Evolutionary conservation across 257 asterid species (phyloP).

Genomic region (Apocynum venetum): DNA sequence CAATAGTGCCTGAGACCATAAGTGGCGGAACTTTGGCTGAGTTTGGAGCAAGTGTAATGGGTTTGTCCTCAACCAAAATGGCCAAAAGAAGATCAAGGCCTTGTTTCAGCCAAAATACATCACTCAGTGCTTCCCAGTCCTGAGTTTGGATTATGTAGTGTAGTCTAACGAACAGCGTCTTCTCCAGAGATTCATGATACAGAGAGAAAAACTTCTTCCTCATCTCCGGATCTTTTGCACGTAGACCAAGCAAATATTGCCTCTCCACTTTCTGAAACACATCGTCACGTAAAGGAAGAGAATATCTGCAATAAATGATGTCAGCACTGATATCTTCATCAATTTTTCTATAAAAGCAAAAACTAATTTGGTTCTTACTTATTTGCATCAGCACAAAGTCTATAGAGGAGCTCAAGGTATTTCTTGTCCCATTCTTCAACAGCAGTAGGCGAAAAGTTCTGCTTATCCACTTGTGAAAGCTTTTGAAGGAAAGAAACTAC

Average conservation of each 20-base stretch:
- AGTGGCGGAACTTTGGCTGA: conserved; percentile 90
- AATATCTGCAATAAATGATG: conserved; percentile 60
- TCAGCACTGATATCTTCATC: conserved; percentile 14
- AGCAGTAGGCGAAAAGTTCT: conserved; percentile 53
- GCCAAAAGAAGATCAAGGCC: conserved; percentile 99
- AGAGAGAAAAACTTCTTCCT: conserved; percentile 78
- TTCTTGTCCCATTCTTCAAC: conserved; percentile 91
- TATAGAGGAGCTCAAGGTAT: conserved; percentile 88
- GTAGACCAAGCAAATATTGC: conserved; percentile 84
- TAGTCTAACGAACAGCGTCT: conserved; percentile 81
- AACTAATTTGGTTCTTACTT: conserved; percentile 43
- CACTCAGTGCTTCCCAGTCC: conserved; percentile 99
- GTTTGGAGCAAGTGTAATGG: conserved; percentile 93
- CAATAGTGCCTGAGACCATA: conserved; percentile 42
- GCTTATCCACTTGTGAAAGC: conserved; percentile 97
- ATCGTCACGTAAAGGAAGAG: conserved; percentile 71
- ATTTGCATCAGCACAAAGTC: conserved; percentile 88
- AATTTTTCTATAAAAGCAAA: conserved; percentile 17
- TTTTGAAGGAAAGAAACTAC: conserved; percentile 88
- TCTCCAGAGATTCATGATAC: conserved; percentile 87
- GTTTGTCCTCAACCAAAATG: conserved; percentile 86
- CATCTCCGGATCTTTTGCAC: conserved; percentile 86
- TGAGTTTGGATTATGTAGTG: conserved; percentile 90
- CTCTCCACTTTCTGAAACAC: conserved; percentile 98
- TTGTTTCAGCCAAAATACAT: conserved; percentile 98